Base-by-base conservation (phyloP, 257 asterid genomes). In the Przewalskia tangutica region DNA sequence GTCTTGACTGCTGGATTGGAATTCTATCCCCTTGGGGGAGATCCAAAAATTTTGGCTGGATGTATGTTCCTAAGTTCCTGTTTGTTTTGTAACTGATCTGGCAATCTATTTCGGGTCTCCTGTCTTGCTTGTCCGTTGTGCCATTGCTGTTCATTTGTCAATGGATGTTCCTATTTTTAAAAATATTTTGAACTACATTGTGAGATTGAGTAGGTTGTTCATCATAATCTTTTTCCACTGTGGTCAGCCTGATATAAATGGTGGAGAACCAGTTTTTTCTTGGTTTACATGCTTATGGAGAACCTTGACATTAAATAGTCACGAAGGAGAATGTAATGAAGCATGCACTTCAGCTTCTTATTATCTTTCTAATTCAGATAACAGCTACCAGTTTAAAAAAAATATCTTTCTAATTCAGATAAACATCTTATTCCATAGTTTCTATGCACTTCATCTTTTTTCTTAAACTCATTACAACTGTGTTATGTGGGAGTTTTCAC, bases 31-130 rank as follows among this genome's bases (percentile, higher is more conserved):
- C 82, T 85, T 64, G 87, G 87, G 13, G 87, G 87, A 2, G 87
- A 85, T 79, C 87, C 87, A 50, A 81, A 85, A 77, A 59, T 85
- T 23, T 84, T 85, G 51, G 87, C 87, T 6, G 98, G 86, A 88
- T 92, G 99, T 95, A 93, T 81, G 97, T 88, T 44, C 48, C 79
- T 81, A 81, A 81, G 38, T 76, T 80, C 77, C 83, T 23, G 60
- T 46, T 34, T 84, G 51, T 63, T 58, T 56, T 71, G 59, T 20
- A 71, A 71, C 59, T 75, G 60, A 56, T 48, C 66, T 77, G 10
- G 78, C 62, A 81, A 46, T 64, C 81, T 62, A 82, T 79, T 60
- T 60, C 12, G 80, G 32, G 7, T 82, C 27, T 38, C 54, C 56
- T 78, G 71, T 78, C 68, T 48, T 27, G 32, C 32, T 27, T 27